These are phyloP conservation scores for Melanogaster broomeanus DNA, from an alignment of 768 basidiomycete genomes.

Conservation along the genomic window DNA sequence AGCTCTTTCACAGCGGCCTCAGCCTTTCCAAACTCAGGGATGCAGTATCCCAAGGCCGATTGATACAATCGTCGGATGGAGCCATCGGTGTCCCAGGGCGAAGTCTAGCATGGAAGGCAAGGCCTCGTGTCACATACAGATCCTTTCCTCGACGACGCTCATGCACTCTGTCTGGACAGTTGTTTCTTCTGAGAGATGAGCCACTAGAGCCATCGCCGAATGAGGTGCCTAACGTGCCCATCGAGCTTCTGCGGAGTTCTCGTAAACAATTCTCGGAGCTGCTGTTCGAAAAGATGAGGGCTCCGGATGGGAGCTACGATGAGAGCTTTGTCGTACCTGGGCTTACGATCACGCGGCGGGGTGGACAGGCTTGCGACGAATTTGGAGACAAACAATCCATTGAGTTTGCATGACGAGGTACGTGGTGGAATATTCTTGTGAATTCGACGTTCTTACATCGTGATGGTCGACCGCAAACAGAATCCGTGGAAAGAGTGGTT, in stretches of 20 bases:
- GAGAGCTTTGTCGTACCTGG: slow-evolving; percentile 64
- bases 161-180: slow-evolving; percentile 40
- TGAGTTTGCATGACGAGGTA: slow-evolving; percentile 79
- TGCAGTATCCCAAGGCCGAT: slow-evolving; percentile 58
- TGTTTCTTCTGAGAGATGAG: slow-evolving; percentile 68
- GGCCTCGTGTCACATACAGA: slow-evolving; percentile 11
- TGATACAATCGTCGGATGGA: slow-evolving; percentile 47
- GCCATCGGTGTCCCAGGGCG: slow-evolving; percentile 62
- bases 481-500: slow-evolving; percentile 99
- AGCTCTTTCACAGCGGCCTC: slow-evolving; percentile 51
- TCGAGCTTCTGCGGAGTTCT: slow-evolving; percentile 44
- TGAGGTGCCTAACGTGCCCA: slow-evolving; percentile 35
- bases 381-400: slow-evolving; percentile 75
- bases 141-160: slow-evolving; percentile 17
- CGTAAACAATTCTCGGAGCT: slow-evolving; percentile 60
- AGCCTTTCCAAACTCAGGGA: slow-evolving; percentile 70
- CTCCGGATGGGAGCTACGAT: slow-evolving; percentile 86
- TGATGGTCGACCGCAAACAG: slow-evolving; percentile 41
- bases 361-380: slow-evolving; percentile 38
- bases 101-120: slow-evolving; percentile 83
- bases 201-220: slow-evolving; percentile 58
- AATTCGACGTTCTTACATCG: not conserved
- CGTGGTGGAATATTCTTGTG: slow-evolving; percentile 1
- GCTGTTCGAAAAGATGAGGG: slow-evolving; percentile 69
- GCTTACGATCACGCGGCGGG: slow-evolving; percentile 36